These are phyloP conservation scores for Eutrema japonicum DNA, from an alignment of 345 rosid species.

Conservation along the genomic window DNA sequence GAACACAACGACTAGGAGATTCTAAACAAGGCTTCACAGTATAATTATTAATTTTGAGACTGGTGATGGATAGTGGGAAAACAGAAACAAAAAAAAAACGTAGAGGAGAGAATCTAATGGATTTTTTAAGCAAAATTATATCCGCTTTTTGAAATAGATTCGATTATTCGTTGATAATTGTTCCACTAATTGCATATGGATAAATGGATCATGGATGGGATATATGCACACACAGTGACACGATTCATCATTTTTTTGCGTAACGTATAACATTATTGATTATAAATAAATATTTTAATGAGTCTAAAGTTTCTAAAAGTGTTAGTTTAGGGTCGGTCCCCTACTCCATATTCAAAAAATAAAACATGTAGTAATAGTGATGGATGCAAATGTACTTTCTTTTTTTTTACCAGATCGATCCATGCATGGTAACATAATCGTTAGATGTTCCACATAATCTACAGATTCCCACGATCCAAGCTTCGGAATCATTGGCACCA, in stretches of 20 bases:
- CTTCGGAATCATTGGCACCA: not conserved
- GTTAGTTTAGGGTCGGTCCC: not conserved
- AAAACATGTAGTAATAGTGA: not conserved
- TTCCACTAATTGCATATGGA: constrained; percentile 4
- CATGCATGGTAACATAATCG: not conserved
- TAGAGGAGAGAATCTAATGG: constrained; percentile 10
- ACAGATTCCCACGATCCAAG: not conserved
- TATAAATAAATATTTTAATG: too few species aligned
- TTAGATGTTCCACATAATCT: not conserved
- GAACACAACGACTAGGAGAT: not conserved
- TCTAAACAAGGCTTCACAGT: not conserved
- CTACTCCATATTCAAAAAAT: not conserved
- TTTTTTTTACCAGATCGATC: not conserved
- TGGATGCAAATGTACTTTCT: not conserved
- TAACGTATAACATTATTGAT: not conserved
- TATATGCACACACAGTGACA: not conserved
- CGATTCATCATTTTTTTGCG: not conserved
- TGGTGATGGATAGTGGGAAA: constrained; percentile 17
- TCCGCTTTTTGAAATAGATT: not conserved
- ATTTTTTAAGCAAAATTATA: constrained; percentile 4
- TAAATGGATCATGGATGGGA: not conserved
- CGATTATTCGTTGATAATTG: constrained; percentile 16
- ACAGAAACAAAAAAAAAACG: not conserved
- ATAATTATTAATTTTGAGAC: not conserved
- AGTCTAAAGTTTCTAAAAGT: not conserved